Conservation (phyloP, 352 stramenopile genomes). For the Achlya hypogyna region DNA sequence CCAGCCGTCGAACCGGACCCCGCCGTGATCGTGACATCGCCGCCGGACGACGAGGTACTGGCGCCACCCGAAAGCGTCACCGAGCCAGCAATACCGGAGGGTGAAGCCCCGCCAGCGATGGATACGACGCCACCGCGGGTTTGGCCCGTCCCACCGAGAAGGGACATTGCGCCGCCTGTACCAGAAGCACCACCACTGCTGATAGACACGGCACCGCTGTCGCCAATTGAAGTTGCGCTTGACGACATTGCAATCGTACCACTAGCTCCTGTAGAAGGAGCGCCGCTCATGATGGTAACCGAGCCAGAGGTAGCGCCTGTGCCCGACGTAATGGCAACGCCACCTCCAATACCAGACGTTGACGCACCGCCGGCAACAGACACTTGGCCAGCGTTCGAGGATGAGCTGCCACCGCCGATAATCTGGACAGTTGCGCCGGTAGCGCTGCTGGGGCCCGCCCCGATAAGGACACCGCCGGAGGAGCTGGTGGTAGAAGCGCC, state of each 20-base stretch:
- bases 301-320: neutral
- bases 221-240: conserved; percentile 1
- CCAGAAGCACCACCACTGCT: conserved; percentile 7
- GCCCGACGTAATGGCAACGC: conserved; percentile 21
- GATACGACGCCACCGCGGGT: conserved; percentile 15
- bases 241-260: conserved; percentile 16
- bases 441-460: no score
- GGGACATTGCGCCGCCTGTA: conserved; percentile 10
- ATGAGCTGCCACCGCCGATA: neutral
- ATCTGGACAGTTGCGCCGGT: neutral
- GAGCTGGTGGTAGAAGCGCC: no score
- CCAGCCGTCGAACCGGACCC: neutral
- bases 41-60: neutral
- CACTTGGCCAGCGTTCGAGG: conserved; percentile 24
- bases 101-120: conserved; percentile 18
- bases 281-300: conserved; percentile 5
- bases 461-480: no score
- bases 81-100: neutral
- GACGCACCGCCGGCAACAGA: conserved; percentile 22
- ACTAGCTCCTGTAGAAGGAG: conserved; percentile 11
- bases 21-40: conserved; percentile 11
- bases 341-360: conserved; percentile 26
- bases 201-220: conserved; percentile 20
- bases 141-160: conserved; percentile 7
- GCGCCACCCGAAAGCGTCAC: conserved; percentile 10